Percentiles rank a stretch among this genome's conserved stretches.
Evolutionary conservation across 169 alveolate species (phyloP).

Genomic region (Babesia microti): DNA sequence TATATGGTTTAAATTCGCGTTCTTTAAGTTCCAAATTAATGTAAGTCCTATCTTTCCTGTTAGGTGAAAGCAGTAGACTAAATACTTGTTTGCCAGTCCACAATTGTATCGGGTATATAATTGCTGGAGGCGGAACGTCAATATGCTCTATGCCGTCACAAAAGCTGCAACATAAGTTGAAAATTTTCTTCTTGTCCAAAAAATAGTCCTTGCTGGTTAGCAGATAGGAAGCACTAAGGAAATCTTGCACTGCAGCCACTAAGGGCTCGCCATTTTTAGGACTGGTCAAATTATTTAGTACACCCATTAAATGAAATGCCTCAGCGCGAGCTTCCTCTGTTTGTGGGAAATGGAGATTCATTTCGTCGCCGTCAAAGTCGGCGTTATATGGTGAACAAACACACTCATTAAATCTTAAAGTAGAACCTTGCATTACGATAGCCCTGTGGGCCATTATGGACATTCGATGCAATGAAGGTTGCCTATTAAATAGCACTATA

Average conservation of each 20-base stretch:
- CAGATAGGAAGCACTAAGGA: conserved; percentile 79
- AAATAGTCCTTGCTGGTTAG: conserved; percentile 90
- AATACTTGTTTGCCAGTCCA: conserved; percentile 98
- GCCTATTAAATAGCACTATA: conserved; percentile 93
- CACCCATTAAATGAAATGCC: conserved; percentile 87
- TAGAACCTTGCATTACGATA: conserved; percentile 86
- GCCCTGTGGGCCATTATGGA: conserved; percentile 95
- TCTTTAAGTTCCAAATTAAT: conserved; percentile 80
- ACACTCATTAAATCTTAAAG: conserved; percentile 93
- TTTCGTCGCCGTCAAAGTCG: conserved; percentile 99
- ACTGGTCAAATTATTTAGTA: conserved; percentile 82
- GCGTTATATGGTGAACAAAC: conserved; percentile 99
- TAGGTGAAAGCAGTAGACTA: conserved; percentile 84
- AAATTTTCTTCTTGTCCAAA: conserved; percentile 80
- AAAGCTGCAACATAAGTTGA: conserved; percentile 81
- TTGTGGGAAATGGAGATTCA: conserved; percentile 98
- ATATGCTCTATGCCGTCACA: conserved; percentile 76
- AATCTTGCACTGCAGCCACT: conserved; percentile 89
- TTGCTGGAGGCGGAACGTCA: conserved; percentile 87
- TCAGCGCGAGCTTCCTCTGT: conserved; percentile 94
- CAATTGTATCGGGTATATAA: conserved; percentile 86
- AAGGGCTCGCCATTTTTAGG: conserved; percentile 97
- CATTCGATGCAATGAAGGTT: conserved; percentile 95
- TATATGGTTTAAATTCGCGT: conserved; percentile 54
- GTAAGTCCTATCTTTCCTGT: conserved; percentile 64